Evolutionary conservation across 371 early-diverging fungal species (phyloP), one percentile per base, ranked within the genome.

Genomic region (Apophysomyces variabilis): DNA sequence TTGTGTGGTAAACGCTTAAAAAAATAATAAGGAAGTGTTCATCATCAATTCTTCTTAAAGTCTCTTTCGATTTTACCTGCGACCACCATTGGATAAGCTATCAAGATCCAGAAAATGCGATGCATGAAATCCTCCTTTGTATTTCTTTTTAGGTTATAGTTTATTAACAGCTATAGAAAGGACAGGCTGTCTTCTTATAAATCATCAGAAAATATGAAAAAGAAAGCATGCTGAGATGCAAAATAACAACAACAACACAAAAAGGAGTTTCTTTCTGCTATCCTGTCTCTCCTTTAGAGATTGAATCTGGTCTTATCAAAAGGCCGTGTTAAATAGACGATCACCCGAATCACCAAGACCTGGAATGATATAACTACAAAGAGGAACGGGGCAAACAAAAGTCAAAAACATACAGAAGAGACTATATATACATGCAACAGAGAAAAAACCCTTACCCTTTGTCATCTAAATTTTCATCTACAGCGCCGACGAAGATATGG

Each of bases 341-440:
- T 93, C 92, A 57, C 94, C 94, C 50, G 89, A 86, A 77, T 93
- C 94, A 37, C 94, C 94, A 64, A 89, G 77, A 44, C 92, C 92
- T 8, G 92, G 92, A 36, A 79, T 70, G 59, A 93, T 88, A 61
- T 90, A 89, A 7, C 85, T 80, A 71, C 26, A 39, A 60, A 58
- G 39, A 38, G 41, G 62, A 38, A 26, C 35, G 47, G 35, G 45
- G 38, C 12, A 12, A 43, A 38, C 3, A 26, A 26, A 26, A 1
- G 14, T 65, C n/a, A 11, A 11, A 57, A 57, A 18, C 32, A 7
- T 11, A 32, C 12, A 44, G 35, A 59, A 50, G 38, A 62, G 38
- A 18, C 12, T 1, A 3, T 38, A 26, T 26, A 26, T 3, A 26
- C 32, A 26, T 26, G 32, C 32, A 26, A 26, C 32, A 26, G 32